phyloP scores from a whole-genome alignment of 1,139 yeast species.

The Yamadazyma oceani region DNA sequence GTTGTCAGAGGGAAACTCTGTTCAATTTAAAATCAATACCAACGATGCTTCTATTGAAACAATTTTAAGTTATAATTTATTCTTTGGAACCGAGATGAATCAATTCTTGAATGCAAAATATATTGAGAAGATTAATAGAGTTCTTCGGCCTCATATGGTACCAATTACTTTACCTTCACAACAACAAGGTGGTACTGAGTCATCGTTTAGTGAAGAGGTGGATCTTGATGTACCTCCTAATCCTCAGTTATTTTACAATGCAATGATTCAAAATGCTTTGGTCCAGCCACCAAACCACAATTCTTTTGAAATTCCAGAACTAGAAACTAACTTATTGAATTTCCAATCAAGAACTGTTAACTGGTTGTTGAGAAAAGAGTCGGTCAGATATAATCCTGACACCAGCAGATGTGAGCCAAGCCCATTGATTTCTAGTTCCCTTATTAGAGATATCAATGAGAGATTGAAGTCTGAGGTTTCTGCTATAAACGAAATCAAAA shows the following conservation, averaged over 20 bases:
- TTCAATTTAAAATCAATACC: conserved; percentile 12
- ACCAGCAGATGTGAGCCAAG: conserved; percentile 22
- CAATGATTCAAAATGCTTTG: conserved; percentile 34
- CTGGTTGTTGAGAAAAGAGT: conserved; percentile 67
- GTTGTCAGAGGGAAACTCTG: conserved; percentile 10
- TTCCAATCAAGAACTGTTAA: conserved; percentile 65
- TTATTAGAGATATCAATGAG: conserved; percentile 6
- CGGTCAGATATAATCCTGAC: conserved; percentile 38
- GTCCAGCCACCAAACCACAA: conserved; percentile 19
- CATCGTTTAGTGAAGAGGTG: neutral
- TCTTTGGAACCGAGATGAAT: conserved; percentile 16
- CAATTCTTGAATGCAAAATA: conserved; percentile 13
- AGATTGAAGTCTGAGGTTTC: neutral
- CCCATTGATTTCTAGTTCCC: conserved; percentile 18
- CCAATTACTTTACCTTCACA: conserved; percentile 7
- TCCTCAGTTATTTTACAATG: conserved; percentile 34
- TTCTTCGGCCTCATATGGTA: conserved; percentile 8
- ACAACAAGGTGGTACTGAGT: too few relatives aligned
- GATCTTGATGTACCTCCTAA: conserved; percentile 16
- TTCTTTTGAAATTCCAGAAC: conserved; percentile 42
- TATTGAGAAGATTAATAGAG: conserved; percentile 12
- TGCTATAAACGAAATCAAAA: conserved; percentile 1
- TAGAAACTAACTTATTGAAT: conserved; percentile 48
- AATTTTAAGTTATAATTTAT: conserved; percentile 11
- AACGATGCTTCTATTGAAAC: conserved; percentile 8